phyloP scores from a whole-genome alignment of 345 rosid genomes.

The Gossypium rotundifolium region DNA sequence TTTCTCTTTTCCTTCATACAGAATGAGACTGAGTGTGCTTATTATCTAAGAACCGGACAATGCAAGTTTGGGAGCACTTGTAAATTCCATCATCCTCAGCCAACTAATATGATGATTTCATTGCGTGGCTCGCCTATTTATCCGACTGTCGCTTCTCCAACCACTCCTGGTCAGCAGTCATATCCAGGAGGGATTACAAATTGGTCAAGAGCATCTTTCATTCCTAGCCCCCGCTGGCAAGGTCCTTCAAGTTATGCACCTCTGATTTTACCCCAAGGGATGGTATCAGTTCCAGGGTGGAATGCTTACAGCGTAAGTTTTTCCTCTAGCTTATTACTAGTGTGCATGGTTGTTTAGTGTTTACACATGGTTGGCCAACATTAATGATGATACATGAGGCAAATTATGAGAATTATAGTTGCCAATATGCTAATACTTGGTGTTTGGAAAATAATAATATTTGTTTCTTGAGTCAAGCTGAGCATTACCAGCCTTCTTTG shows the following conservation, averaged over 20 bases:
- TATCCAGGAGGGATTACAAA: conserved; percentile 54
- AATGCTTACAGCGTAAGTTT: conserved; percentile 73
- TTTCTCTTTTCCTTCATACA: conserved; percentile 28
- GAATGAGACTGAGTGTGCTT: conserved; percentile 88
- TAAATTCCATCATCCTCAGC: conserved; percentile 96
- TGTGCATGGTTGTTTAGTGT: not conserved
- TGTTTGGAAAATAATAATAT: not conserved
- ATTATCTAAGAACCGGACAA: conserved; percentile 92
- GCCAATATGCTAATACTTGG: not conserved
- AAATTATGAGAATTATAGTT: not conserved
- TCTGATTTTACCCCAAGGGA: conserved; percentile 80
- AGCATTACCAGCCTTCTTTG: conserved; percentile 1
- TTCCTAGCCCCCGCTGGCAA: conserved; percentile 96
- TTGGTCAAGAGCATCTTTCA: conserved; percentile 89
- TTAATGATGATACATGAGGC: not conserved
- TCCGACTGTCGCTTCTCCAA: conserved; percentile 63
- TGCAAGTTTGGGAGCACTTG: conserved; percentile 95
- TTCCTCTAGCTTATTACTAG: not conserved
- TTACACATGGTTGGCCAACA: not conserved
- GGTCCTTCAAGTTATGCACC: conserved; percentile 83
- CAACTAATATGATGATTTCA: conserved; percentile 75
- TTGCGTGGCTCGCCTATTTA: conserved; percentile 68
- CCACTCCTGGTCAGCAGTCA: conserved; percentile 68
- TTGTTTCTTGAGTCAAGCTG: not conserved
- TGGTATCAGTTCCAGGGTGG: conserved; percentile 94